These are phyloP conservation scores for Passalora sequoiae DNA, from an alignment of 2,329 filamentous ascomycete genomes.

Conservation along the genomic window DNA sequence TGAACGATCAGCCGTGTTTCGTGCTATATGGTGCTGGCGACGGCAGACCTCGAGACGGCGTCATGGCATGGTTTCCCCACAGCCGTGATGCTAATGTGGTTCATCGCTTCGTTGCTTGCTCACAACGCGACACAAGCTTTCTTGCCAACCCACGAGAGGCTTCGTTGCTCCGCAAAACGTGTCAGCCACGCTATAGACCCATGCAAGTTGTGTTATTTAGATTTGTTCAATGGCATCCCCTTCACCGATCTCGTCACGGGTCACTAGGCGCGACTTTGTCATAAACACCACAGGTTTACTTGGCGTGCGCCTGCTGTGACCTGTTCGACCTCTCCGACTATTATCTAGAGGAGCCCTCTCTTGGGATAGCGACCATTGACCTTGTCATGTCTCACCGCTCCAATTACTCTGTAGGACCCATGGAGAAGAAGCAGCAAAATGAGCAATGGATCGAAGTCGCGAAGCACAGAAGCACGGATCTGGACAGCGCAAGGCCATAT, in stretches of 20 bases:
- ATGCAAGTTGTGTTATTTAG: background rate
- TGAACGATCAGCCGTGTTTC: too few species aligned
- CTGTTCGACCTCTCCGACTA: too few species aligned
- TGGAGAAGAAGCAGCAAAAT: slow-evolving; percentile 2
- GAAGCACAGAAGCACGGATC: background rate
- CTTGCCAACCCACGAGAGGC: too few species aligned
- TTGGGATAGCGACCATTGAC: too few species aligned
- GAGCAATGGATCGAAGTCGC: slow-evolving; percentile 6
- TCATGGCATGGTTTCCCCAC: too few species aligned
- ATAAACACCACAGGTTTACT: background rate
- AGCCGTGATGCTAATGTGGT: too few species aligned
- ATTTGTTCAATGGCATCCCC: background rate
- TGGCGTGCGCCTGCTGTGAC: too few species aligned
- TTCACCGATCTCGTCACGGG: background rate
- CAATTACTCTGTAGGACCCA: background rate
- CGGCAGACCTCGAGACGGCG: background rate
- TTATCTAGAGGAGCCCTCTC: too few species aligned
- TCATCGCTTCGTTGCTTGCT: background rate
- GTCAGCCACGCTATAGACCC: background rate
- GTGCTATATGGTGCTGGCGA: too few species aligned
- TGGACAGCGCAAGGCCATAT: slow-evolving; percentile 1
- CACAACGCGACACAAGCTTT: too few species aligned
- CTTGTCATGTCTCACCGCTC: slow-evolving; percentile 9
- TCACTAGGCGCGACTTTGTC: background rate
- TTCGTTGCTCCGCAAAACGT: background rate